phyloP scores from a whole-genome alignment of 192 early-diverging fungal species.

The Coemansia sp. region DNA sequence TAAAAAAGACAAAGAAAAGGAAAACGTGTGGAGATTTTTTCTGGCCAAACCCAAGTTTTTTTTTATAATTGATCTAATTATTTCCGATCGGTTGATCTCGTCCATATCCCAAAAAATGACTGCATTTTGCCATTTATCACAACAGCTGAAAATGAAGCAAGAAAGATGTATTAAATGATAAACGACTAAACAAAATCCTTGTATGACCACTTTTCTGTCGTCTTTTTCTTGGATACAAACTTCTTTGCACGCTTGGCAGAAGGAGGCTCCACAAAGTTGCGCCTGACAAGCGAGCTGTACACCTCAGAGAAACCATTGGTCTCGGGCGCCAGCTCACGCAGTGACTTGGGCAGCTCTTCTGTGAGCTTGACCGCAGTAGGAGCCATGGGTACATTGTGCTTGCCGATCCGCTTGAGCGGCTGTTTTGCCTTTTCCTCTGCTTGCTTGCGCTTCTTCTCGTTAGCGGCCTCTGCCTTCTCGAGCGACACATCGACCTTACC shows the following conservation, averaged over 20 bases:
- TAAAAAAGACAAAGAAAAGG: background rate
- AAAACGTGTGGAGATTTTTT: background rate
- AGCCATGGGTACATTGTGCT: constrained; percentile 26
- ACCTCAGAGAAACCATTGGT: constrained; percentile 28
- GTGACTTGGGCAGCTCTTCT: constrained; percentile 41
- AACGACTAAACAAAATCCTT: constrained; percentile 40
- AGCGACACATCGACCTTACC: constrained; percentile 44
- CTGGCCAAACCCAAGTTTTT: too few species aligned
- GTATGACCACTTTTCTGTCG: constrained; percentile 50
- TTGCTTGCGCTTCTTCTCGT: constrained; percentile 21
- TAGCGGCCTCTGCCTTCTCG: constrained; percentile 9
- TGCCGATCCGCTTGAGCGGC: constrained; percentile 39
- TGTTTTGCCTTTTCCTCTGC: constrained; percentile 23
- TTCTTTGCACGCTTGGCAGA: constrained; percentile 11
- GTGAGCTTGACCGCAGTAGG: constrained; percentile 45
- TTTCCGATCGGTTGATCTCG: too few species aligned
- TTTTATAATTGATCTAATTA: too few species aligned
- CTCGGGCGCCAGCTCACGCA: constrained; percentile 52
- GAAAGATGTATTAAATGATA: background rate
- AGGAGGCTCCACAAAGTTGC: constrained; percentile 48
- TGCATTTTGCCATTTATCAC: too few species aligned
- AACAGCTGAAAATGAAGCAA: background rate
- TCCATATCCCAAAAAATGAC: too few species aligned
- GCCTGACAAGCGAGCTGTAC: constrained; percentile 46
- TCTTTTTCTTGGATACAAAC: constrained; percentile 15